These are phyloP conservation scores for Penicillium parvum DNA, from an alignment of 495 filamentous ascomycete species.

Conservation along the genomic window DNA sequence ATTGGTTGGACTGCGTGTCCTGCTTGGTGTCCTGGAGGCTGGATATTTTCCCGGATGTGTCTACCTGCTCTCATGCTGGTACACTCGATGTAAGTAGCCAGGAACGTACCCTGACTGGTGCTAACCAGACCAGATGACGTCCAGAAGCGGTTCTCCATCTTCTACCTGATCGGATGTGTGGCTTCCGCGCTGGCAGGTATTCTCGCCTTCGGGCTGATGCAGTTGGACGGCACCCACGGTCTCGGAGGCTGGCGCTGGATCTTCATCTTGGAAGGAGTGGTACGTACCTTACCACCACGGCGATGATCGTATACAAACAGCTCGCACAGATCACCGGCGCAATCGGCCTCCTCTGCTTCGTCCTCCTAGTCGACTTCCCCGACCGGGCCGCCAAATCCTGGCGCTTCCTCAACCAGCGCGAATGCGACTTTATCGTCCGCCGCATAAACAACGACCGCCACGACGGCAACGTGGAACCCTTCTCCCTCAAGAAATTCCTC, in stretches of 20 bases:
- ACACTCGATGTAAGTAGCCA: constrained; percentile 47
- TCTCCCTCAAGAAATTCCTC: constrained; percentile 49
- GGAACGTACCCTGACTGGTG: background rate
- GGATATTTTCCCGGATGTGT: constrained; percentile 60
- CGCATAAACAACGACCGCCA: constrained; percentile 56
- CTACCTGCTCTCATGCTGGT: constrained; percentile 62
- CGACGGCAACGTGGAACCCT: constrained; percentile 48
- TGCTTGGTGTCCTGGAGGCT: constrained; percentile 62
- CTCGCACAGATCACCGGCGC: constrained; percentile 34
- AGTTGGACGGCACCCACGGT: constrained; percentile 45
- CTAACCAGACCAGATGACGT: constrained; percentile 46
- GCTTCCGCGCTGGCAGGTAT: constrained; percentile 61
- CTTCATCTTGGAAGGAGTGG: constrained; percentile 58
- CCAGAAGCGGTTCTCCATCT: constrained; percentile 58
- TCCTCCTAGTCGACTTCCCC: constrained; percentile 58
- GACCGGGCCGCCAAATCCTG: constrained; percentile 49
- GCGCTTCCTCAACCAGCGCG: constrained; percentile 46
- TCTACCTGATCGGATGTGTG: constrained; percentile 60
- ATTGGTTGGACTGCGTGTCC: constrained; percentile 51
- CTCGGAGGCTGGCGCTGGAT: constrained; percentile 61
- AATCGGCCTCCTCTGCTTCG: constrained; percentile 41
- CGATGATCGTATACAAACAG: too few relatives aligned
- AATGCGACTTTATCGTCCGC: constrained; percentile 53
- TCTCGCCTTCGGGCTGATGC: constrained; percentile 61
- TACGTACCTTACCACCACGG: too few relatives aligned